Percentiles rank a stretch among this genome's conserved stretches.
These are phyloP conservation scores for Claviceps cyperi DNA, from an alignment of 2,329 filamentous ascomycete genomes.

Conservation along the genomic window DNA sequence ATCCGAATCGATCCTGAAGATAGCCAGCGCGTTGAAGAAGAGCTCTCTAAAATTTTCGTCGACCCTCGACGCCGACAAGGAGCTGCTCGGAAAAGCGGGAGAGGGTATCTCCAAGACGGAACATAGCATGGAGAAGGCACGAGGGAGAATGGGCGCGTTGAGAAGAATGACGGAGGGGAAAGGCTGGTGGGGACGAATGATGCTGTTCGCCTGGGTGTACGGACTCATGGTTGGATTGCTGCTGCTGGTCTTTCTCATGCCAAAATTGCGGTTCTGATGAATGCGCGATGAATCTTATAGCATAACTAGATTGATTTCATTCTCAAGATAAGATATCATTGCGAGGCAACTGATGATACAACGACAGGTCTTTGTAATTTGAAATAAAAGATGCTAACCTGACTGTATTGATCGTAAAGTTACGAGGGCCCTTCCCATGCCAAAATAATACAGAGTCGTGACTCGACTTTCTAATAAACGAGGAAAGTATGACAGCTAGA, in stretches of 20 bases:
- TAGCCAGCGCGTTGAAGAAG: slow-evolving; percentile 64
- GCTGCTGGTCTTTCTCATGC: slow-evolving; percentile 69
- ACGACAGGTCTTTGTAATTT: not conserved
- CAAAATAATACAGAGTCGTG: not conserved
- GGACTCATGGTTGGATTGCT: slow-evolving; percentile 67
- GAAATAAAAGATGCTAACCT: too few relatives aligned
- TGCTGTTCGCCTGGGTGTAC: slow-evolving; percentile 74
- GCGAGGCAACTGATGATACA: not conserved
- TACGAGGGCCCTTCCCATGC: not conserved
- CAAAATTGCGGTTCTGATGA: slow-evolving; percentile 61
- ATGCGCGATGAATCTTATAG: not conserved
- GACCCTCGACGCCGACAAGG: slow-evolving; percentile 57
- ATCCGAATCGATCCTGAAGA: slow-evolving; percentile 64
- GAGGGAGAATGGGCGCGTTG: slow-evolving; percentile 62
- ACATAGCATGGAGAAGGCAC: slow-evolving; percentile 60
- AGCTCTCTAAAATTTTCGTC: slow-evolving; percentile 58
- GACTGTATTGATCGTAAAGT: not conserved
- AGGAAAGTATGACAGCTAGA: too few relatives aligned
- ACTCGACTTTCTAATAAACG: too few relatives aligned
- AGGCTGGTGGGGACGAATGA: slow-evolving; percentile 72
- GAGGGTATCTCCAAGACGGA: slow-evolving; percentile 67
- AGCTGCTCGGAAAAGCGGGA: slow-evolving; percentile 54
- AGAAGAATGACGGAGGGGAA: slow-evolving; percentile 72
- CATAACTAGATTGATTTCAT: not conserved
- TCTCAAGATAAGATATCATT: too few relatives aligned